Base-by-base conservation (phyloP, 2,329 filamentous ascomycete species). In the Fusarium begoniae region DNA sequence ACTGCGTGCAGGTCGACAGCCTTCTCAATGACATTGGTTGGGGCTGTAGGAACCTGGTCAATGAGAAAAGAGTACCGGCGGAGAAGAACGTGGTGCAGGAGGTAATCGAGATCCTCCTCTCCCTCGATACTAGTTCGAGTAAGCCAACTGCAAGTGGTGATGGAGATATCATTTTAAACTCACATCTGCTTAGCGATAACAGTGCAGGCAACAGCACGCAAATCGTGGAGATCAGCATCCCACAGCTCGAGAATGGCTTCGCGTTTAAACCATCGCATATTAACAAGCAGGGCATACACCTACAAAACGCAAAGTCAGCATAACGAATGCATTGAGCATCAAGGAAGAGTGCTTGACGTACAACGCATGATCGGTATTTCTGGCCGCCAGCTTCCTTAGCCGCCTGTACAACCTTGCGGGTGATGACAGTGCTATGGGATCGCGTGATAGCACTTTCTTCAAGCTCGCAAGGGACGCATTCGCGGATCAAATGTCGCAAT, bases 1-100 rank as follows among this genome's bases (percentile, higher is more conserved):
- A 98, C 86, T 3, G 96, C 94, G 81, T 99, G 96, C 32, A 98
- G 84, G 78, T 99, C 96, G 41, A 98, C 95, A 0, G 96, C 94
- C 79, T 94, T 94, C 82, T 99, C 96, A 67, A 99, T 91, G 28
- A 94, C 96, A 79, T 98, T 99, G 72, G 92, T 88, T 0, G 96
- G 93, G 3, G 88, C 84, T 2, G 94, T 95, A 47, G 92, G 87
- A 73, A 92, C 87, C 47, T 90, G 91, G 72, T 96, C 89, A 45
- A 93, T 82, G 13, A 97, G 81, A 77, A 96, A 92, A 6, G 94
- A 94, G 84, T 98, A 99, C 35, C 96, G 91, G 81, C 95, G 96
- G 41, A 99, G 90, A 22, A 99, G 87, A 6, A 98, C 86, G 20
- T 93, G 88, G 75, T 96, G 92, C 76, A 98, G 86, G 6, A 99